Percentiles rank a stretch among this genome's conserved stretches.
Evolutionary conservation across 768 basidiomycete genomes (phyloP).

Genomic region (Phylloporus sp.): DNA sequence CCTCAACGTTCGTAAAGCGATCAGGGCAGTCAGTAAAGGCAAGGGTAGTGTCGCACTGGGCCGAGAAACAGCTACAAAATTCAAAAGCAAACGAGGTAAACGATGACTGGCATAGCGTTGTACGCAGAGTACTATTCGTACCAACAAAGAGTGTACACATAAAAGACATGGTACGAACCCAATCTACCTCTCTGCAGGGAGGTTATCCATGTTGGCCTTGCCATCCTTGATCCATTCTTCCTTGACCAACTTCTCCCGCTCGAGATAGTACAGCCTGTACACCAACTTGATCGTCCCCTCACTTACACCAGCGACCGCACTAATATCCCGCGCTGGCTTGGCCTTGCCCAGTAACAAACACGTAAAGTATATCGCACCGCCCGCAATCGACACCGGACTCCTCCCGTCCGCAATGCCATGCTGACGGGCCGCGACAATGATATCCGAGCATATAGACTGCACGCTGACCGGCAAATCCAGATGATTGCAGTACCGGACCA

Average conservation of each 20-base stretch:
- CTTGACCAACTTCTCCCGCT: conserved; percentile 76
- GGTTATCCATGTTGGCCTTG: conserved; percentile 47
- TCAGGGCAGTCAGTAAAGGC: conserved; percentile 70
- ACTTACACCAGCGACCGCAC: conserved; percentile 87
- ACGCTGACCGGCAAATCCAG: conserved; percentile 80
- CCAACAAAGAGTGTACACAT: conserved; percentile 14
- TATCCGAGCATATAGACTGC: conserved; percentile 78
- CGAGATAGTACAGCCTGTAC: conserved; percentile 72
- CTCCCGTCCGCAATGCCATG: conserved; percentile 91
- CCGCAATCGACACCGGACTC: conserved; percentile 97
- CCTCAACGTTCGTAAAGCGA: conserved; percentile 86
- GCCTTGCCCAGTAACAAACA: conserved; percentile 72
- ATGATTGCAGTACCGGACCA: conserved; percentile 93
- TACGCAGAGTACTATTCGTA: no score
- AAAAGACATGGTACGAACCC: conserved; percentile 14
- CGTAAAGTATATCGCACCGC: conserved; percentile 92
- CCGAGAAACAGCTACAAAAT: conserved; percentile 33
- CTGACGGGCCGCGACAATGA: conserved; percentile 75
- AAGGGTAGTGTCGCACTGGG: conserved; percentile 59
- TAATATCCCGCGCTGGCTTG: conserved; percentile 82
- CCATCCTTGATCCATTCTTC: conserved; percentile 83
- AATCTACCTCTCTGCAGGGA: conserved; percentile 24
- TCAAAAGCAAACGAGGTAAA: conserved; percentile 27
- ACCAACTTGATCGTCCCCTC: conserved; percentile 94
- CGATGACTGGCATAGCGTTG: conserved; percentile 5